Base-by-base conservation (phyloP, 805 yeast genomes). In the Helenozyma rhizophorensis region DNA sequence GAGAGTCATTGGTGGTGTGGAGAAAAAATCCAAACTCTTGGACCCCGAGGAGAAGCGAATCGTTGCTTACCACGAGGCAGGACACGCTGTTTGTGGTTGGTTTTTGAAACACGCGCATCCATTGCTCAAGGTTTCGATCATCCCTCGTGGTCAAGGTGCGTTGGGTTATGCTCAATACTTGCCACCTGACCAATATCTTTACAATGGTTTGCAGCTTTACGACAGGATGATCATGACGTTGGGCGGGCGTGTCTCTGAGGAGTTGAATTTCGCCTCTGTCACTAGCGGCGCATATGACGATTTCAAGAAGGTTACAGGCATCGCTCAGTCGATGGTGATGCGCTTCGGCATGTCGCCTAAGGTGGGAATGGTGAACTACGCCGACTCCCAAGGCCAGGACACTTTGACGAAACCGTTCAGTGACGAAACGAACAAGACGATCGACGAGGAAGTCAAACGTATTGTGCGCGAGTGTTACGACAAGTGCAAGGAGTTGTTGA, bases 21-120 rank as follows among this genome's bases (percentile, higher is more conserved):
- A 88, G 56, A 82, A 83, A 60, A 85, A 85, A 54, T 77, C 93
- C 1, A 76, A 80, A 54, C 78, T 89, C 7, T 67, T 88, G 32
- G 78, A 85, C 5, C 80, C 81, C 8, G 85, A 82, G 22, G 95
- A 89, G 58, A 84, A 86, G 67, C 76, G 68, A 45, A 76, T 84
- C 21, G 96, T 88, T 30, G 96, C 96, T 0, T 88, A 84, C 55
- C 97, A 88, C 59, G 97, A 88, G 62, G 97, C 97, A 2, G 97
- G 97, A 0, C 97, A 88, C 58, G 97, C 97, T 4, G 82, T 88
- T 30, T 84, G 96, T 61, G 97, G 96, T 14, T 89, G 96, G 97
- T 86, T 68, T 54, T 69, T 88, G 53, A 75, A 79, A 61, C 78
- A 65, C 62, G 96, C 97, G 9, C 95, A 88, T 56, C 97, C 97